Evolutionary conservation across 805 yeast genomes (phyloP), one percentile per base, ranked within the genome.

Genomic region (Starmerella geochares): DNA sequence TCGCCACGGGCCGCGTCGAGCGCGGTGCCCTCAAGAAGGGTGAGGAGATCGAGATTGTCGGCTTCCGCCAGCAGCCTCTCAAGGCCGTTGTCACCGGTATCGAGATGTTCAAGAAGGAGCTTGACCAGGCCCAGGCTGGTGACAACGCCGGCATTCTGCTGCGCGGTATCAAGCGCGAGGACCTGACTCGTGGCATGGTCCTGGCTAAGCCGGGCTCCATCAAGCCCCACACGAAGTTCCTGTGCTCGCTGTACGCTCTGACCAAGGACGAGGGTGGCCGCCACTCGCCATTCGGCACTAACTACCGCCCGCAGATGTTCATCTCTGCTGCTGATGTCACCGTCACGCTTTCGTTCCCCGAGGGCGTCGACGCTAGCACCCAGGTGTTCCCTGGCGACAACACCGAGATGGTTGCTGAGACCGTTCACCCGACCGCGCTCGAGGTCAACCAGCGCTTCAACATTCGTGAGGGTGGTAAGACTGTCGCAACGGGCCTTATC

Each of bases 201-300:
- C 73, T 87, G 62, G 83, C 94, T 67, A 88, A 87, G 76, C 88
- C 95, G 64, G 90, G 86, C 59, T 73, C 94, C 58, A 85, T 90
- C 64, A 80, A 83, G 71, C 84, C 97, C 54, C 95, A 88, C 81
- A 80, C 82, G 69, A 87, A 86, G 76, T 79, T 90, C 77, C 77
- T 92, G 67, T 88, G 96, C 55, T 90, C 97, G 46, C 72, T 90
- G 66, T 92, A 92, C 72, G 80, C 90, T 58, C 77, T 92, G 68
- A 78, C 94, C 67, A 83, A 86, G 72, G 97, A 92, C 66, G 98
- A 92, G 75, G 98, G 98, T 79, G 98, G 98, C 65, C 90, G 98
- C 75, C 95, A 86, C 77, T 84, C 95, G 57, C 94, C 95, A 59
- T 92, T 92, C 71, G 90, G 90, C 66, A 86, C 83, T 72, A 83